These are phyloP conservation scores for Melastoma candidum DNA, from an alignment of 441 rosid genomes.

Conservation along the genomic window DNA sequence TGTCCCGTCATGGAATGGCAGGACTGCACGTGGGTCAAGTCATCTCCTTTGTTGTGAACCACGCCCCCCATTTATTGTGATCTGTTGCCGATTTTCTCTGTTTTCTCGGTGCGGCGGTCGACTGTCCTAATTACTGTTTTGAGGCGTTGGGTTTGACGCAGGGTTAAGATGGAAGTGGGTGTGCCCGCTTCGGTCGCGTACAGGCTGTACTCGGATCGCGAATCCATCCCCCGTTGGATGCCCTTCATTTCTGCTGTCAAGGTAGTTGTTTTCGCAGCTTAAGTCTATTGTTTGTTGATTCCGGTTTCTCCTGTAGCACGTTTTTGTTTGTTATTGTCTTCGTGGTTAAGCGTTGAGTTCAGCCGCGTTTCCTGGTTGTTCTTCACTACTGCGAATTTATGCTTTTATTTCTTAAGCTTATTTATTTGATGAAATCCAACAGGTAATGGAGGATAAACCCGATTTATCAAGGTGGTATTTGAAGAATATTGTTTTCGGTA, in stretches of 20 bases:
- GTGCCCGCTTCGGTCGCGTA: slow-evolving; percentile 71
- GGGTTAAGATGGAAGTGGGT: slow-evolving; percentile 63
- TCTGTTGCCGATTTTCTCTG: neutral
- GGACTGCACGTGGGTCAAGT: slow-evolving; percentile 66
- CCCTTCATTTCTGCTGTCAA: slow-evolving; percentile 89
- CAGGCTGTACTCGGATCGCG: slow-evolving; percentile 63
- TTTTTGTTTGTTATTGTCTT: neutral
- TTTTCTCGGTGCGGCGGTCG: neutral
- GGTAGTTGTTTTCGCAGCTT: slow-evolving; percentile 20
- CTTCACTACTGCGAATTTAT: neutral
- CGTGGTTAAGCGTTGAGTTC: neutral
- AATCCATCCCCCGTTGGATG: slow-evolving; percentile 89
- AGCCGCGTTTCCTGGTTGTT: neutral
- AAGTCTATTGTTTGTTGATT: slow-evolving; percentile 2
- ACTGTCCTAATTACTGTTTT: neutral
- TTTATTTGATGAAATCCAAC: slow-evolving; percentile 12
- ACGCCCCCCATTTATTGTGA: neutral
- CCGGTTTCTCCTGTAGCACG: neutral
- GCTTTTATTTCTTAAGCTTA: neutral
- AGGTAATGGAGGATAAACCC: no score
- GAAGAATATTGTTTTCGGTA: no score
- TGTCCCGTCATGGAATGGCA: slow-evolving; percentile 80
- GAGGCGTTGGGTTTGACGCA: slow-evolving; percentile 9
- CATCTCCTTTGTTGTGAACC: neutral
- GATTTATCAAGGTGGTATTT: no score